A percentile compares a stretch with the other conserved stretches of the same genome.
These are phyloP conservation scores for Aspergillus campestris DNA, from an alignment of 495 filamentous ascomycete species.

Conservation along the genomic window DNA sequence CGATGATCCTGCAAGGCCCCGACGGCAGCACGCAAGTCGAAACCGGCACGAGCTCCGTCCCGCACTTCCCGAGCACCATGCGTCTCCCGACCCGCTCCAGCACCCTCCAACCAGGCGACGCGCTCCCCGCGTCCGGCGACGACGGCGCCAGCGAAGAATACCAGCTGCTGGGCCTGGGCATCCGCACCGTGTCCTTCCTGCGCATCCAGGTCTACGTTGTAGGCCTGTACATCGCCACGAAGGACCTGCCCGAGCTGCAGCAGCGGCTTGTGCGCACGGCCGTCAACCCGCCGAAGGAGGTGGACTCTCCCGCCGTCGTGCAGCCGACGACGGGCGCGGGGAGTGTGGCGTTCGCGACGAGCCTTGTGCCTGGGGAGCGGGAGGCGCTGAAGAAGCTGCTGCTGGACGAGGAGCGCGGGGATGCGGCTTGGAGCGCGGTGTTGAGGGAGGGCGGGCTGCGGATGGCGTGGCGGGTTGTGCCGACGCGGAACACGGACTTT, in stretches of 20 bases:
- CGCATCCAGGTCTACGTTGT: slow-evolving; percentile 92
- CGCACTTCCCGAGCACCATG: slow-evolving; percentile 70
- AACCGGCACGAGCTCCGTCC: slow-evolving; percentile 77
- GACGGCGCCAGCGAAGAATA: slow-evolving; percentile 53
- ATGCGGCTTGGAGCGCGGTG: slow-evolving; percentile 63
- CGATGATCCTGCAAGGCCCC: slow-evolving; percentile 43
- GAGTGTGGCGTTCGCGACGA: slow-evolving; percentile 60
- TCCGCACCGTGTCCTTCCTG: slow-evolving; percentile 82
- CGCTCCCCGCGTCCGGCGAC: slow-evolving; percentile 13
- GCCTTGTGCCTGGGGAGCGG: slow-evolving; percentile 72
- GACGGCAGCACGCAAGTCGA: slow-evolving; percentile 56
- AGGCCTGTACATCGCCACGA: slow-evolving; percentile 76
- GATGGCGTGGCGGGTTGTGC: slow-evolving; percentile 70
- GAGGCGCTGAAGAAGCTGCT: slow-evolving; percentile 57
- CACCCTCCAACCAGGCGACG: slow-evolving; percentile 33
- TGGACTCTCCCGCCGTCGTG: slow-evolving; percentile 27
- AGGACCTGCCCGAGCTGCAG: slow-evolving; percentile 58
- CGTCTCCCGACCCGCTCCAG: slow-evolving; percentile 40
- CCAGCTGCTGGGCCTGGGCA: slow-evolving; percentile 76
- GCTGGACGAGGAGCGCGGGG: slow-evolving; percentile 58
- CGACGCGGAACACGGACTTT: slow-evolving; percentile 84
- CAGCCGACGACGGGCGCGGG: slow-evolving; percentile 37
- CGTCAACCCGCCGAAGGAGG: slow-evolving; percentile 29
- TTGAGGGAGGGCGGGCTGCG: slow-evolving; percentile 54
- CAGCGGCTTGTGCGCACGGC: slow-evolving; percentile 42